These are phyloP conservation scores for Symbiodinium pilosum DNA, from an alignment of 73 alveolate genomes.

Conservation along the genomic window DNA sequence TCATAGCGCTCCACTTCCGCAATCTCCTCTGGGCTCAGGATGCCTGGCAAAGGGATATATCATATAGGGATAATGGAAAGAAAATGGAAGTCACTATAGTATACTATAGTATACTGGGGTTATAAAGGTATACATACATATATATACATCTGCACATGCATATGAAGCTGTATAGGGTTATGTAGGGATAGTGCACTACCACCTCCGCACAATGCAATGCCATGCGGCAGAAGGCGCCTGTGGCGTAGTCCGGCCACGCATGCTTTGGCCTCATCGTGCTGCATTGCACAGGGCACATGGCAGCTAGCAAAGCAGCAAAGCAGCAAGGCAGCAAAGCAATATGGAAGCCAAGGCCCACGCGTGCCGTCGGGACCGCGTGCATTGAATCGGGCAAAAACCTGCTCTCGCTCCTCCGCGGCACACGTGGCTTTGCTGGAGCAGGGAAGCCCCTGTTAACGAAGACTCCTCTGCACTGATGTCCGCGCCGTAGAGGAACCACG, in stretches of 20 bases:
- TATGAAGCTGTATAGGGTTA: too few relatives aligned
- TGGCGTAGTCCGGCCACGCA: conserved; percentile 46
- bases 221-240: conserved; percentile 14
- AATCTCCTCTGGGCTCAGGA: conserved; percentile 37
- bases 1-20: conserved; percentile 42
- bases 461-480: conserved; percentile 39
- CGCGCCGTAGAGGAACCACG: conserved; percentile 80
- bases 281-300: background rate
- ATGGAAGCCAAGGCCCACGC: background rate
- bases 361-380: conserved; percentile 38
- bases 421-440: background rate
- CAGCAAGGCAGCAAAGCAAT: too few relatives aligned
- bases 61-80: too few relatives aligned
- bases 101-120: too few relatives aligned
- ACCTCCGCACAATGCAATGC: too few relatives aligned
- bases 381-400: conserved; percentile 36
- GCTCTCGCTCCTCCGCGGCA: conserved; percentile 26
- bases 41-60: background rate
- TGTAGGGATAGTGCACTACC: too few relatives aligned
- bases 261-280: conserved; percentile 20
- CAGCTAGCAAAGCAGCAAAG: too few relatives aligned
- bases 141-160: too few relatives aligned
- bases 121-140: too few relatives aligned
- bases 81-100: too few relatives aligned
- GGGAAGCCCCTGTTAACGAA: background rate